Conservation (phyloP, 2,329 filamentous ascomycete species). For the Orbilia brochopaga region DNA sequence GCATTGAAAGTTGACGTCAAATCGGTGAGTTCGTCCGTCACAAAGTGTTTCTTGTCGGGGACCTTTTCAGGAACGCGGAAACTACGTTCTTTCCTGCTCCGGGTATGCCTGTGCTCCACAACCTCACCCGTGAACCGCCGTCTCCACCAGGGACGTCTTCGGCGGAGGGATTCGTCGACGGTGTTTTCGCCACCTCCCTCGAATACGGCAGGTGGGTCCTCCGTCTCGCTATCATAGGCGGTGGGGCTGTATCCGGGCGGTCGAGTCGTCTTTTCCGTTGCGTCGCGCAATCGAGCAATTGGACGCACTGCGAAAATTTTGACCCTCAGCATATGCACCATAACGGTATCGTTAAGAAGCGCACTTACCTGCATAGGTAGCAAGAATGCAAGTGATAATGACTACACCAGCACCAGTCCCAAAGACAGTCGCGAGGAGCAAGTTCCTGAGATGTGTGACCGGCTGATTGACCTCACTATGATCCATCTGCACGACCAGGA, state of each 20-base stretch:
- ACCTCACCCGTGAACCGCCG: constrained; percentile 35
- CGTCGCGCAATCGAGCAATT: constrained; percentile 75
- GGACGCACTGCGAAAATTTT: constrained; percentile 72
- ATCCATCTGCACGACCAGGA: constrained; percentile 78
- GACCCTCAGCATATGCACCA: neutral
- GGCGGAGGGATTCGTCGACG: constrained; percentile 32
- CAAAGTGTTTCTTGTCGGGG: constrained; percentile 72
- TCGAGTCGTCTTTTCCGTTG: constrained; percentile 71
- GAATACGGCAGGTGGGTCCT: constrained; percentile 45
- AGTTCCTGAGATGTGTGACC: constrained; percentile 75
- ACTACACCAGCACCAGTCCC: constrained; percentile 74
- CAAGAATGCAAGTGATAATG: constrained; percentile 75
- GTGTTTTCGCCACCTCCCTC: constrained; percentile 22
- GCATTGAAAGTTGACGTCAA: constrained; percentile 90
- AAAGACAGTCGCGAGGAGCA: constrained; percentile 84
- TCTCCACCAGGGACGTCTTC: constrained; percentile 43
- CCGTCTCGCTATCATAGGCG: constrained; percentile 50
- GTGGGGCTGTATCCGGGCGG: constrained; percentile 48
- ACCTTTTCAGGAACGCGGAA: constrained; percentile 89
- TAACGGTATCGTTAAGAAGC: neutral
- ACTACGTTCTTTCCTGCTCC: constrained; percentile 58
- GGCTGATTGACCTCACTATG: constrained; percentile 77
- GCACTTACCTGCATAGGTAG: constrained; percentile 68
- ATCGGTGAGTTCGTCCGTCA: constrained; percentile 74
- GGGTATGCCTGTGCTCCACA: constrained; percentile 6